These are phyloP conservation scores for Dactylonectria estremocensis DNA, from an alignment of 2,329 filamentous ascomycete species.

Conservation along the genomic window DNA sequence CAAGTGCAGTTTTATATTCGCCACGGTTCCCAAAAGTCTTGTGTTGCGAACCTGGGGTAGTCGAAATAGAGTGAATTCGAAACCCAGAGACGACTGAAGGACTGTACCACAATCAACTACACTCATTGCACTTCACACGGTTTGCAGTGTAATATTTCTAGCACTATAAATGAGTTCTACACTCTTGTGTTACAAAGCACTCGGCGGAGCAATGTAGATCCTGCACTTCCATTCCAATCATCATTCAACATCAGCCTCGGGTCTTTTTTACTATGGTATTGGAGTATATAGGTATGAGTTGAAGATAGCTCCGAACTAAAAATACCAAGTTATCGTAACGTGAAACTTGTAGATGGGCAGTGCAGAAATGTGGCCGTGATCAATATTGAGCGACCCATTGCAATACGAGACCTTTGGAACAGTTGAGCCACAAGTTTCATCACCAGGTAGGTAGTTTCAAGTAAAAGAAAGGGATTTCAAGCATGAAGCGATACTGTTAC, in stretches of 20 bases:
- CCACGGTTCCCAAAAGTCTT: slow-evolving; percentile 2
- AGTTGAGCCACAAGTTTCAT: neutral
- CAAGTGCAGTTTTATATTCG: neutral
- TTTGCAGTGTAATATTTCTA: neutral
- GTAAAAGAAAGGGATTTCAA: neutral
- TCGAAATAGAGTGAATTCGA: neutral
- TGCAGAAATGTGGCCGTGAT: neutral
- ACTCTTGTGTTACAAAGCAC: neutral
- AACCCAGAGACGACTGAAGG: neutral
- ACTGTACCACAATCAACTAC: neutral
- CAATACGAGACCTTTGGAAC: neutral
- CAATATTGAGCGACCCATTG: neutral
- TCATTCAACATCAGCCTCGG: neutral
- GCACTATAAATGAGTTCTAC: neutral
- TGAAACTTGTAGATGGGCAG: neutral
- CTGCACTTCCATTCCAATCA: neutral
- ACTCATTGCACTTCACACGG: no score
- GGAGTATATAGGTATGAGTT: neutral
- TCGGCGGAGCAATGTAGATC: neutral
- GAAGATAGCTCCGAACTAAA: neutral
- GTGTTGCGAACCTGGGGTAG: slow-evolving; percentile 25
- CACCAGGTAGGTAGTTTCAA: neutral
- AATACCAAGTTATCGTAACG: neutral
- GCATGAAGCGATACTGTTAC: neutral
- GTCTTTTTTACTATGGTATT: neutral